Base-by-base conservation (phyloP, 257 asterid species). In the Nicotiana undulata region DNA sequence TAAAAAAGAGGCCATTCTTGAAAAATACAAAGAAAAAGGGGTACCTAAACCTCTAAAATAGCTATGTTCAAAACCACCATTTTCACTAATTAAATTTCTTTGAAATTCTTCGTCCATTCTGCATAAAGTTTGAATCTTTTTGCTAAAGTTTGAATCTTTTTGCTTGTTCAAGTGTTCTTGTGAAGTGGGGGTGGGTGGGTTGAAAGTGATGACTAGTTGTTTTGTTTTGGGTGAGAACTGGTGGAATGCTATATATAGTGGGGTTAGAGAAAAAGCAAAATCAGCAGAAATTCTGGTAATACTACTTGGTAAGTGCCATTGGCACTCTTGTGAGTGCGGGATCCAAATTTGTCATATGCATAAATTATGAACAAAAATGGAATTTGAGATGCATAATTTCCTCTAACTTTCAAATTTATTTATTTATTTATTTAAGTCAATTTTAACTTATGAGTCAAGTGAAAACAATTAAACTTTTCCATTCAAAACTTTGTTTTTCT, bases 21-120 rank as follows among this genome's bases (percentile, higher is more conserved):
- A n/a, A 20, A 87, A 77, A 76, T 88, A 87, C 67, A 46, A 76
- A 24, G 87, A 55, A 53, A 86, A 58, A 9, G 82, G 72, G 79
- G 88, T 13, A 83, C 84, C 87, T 10, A 70, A 44, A 12, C 37
- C 77, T 70, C 77, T 44, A 44, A 70, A 70, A n/a, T 70, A 70
- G 7, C 77, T 70, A 0, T 56, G 59, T 70, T 70, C 77, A 70
- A 67, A 67, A 49, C 55, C 77, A 40, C 58, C 58, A 70, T 0
- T 70, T 20, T 55, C 32, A 70, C 77, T 20, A 70, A 70, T 5
- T 44, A 70, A 44, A 70, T 70, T 70, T 44, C 78, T 72, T 13
- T 22, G 78, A 4, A 72, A 3, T 46, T 72, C 60, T 72, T 49
- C 61, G 61, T 72, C 61, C 78, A 72, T 72, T 46, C 22, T 49